Evolutionary conservation across 192 early-diverging fungal genomes (phyloP).

Genomic region (Backusella tarrabulga): DNA sequence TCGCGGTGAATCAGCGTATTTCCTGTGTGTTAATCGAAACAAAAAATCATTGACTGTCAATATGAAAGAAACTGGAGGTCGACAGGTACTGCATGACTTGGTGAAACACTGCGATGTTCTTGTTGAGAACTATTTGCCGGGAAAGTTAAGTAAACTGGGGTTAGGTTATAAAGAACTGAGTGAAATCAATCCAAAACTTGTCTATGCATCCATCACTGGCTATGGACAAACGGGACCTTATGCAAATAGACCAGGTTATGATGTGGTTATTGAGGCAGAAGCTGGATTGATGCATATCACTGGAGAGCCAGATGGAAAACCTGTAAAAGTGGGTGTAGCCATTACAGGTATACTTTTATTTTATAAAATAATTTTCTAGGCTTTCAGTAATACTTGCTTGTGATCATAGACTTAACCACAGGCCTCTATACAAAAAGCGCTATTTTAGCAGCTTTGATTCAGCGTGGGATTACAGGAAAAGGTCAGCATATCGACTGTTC

Average conservation of each 20-base stretch:
- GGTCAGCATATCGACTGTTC: conserved; percentile 91
- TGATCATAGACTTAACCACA: background rate
- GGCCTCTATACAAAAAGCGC: conserved; percentile 89
- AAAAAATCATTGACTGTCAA: conserved; percentile 89
- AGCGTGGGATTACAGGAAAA: conserved; percentile 57
- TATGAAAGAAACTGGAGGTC: conserved; percentile 66
- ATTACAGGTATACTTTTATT: conserved; percentile 70
- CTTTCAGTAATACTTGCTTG: background rate
- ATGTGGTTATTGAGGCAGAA: conserved; percentile 86
- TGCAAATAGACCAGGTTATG: conserved; percentile 77
- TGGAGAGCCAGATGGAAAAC: conserved; percentile 75
- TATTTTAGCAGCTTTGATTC: conserved; percentile 83
- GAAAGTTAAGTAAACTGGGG: conserved; percentile 74
- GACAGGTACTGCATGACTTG: conserved; percentile 65
- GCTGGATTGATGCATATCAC: conserved; percentile 97
- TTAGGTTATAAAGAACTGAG: conserved; percentile 72
- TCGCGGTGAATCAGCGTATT: conserved; percentile 80
- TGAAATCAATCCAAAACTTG: conserved; percentile 68
- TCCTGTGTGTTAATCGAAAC: conserved; percentile 90
- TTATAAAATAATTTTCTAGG: background rate
- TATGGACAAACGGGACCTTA: conserved; percentile 91
- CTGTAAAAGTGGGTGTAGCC: conserved; percentile 96
- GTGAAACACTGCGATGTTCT: conserved; percentile 73
- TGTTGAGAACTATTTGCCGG: conserved; percentile 93
- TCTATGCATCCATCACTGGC: conserved; percentile 86